phyloP scores from a whole-genome alignment of 2,329 filamentous ascomycete genomes.

The Beauveria brongniartii region DNA sequence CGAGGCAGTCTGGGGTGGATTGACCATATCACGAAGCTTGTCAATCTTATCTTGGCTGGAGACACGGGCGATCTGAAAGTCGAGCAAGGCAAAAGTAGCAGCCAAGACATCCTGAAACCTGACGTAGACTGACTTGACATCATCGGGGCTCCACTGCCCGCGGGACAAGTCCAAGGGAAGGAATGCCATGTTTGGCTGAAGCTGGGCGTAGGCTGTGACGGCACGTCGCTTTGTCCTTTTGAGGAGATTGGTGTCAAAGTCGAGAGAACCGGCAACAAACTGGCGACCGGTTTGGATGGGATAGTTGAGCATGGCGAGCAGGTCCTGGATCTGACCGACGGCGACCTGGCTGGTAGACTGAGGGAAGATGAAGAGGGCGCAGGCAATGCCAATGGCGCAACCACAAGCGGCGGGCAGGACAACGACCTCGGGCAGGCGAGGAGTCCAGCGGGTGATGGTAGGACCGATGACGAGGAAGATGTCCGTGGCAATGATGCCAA shows the following conservation, averaged over 20 bases:
- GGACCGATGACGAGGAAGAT: slow-evolving; percentile 37
- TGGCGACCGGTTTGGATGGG: slow-evolving; percentile 24
- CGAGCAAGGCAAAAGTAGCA: slow-evolving; percentile 28
- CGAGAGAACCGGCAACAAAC: slow-evolving; percentile 15
- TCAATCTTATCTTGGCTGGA: slow-evolving; percentile 16
- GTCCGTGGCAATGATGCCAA: slow-evolving; percentile 38
- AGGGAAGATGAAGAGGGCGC: slow-evolving; percentile 39
- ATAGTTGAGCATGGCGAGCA: slow-evolving; percentile 23
- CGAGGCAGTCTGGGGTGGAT: neutral
- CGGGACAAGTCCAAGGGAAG: slow-evolving; percentile 38
- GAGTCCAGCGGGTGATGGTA: slow-evolving; percentile 31
- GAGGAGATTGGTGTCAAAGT: slow-evolving; percentile 20
- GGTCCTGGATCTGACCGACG: slow-evolving; percentile 24
- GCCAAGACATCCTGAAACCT: slow-evolving; percentile 28
- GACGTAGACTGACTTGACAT: slow-evolving; percentile 30
- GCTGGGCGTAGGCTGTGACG: slow-evolving; percentile 28
- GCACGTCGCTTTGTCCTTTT: slow-evolving; percentile 20
- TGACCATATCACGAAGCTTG: neutral
- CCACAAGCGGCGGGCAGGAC: slow-evolving; percentile 39
- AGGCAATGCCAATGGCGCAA: slow-evolving; percentile 35
- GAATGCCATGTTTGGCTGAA: slow-evolving; percentile 33
- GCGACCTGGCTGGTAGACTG: slow-evolving; percentile 39
- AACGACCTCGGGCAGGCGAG: slow-evolving; percentile 29
- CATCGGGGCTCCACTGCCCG: slow-evolving; percentile 36
- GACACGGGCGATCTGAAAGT: slow-evolving; percentile 32